A percentile compares a stretch with the other conserved stretches of the same genome.
These are phyloP conservation scores for Albatrellus ellisii DNA, from an alignment of 768 basidiomycete genomes.

Conservation along the genomic window DNA sequence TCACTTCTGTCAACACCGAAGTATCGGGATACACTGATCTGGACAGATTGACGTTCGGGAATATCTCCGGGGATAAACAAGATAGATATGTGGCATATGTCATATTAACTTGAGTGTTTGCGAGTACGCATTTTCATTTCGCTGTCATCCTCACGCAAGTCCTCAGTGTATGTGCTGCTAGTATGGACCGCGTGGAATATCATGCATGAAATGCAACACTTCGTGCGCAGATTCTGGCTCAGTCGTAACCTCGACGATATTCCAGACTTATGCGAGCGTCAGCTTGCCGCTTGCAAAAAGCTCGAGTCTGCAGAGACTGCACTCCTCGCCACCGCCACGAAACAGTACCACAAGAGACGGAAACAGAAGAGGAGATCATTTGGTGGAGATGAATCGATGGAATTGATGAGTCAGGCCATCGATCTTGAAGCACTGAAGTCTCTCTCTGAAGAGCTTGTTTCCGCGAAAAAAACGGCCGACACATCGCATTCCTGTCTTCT, in stretches of 20 bases:
- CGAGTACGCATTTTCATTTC: conserved; percentile 33
- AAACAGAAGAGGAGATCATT: conserved; percentile 30
- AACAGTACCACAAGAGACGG: conserved; percentile 36
- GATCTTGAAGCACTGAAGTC: conserved; percentile 19
- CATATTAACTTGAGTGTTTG: conserved; percentile 69
- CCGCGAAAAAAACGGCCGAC: too few species aligned
- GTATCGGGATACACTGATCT: conserved; percentile 34
- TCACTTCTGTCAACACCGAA: conserved; percentile 37
- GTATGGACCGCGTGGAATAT: conserved; percentile 84
- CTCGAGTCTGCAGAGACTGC: conserved; percentile 80
- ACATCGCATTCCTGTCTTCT: conserved; percentile 42
- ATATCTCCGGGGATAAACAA: too few species aligned
- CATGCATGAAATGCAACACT: conserved; percentile 66
- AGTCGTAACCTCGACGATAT: conserved; percentile 83
- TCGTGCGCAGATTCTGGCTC: conserved; percentile 84
- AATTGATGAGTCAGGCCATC: too few species aligned
- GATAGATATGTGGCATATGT: too few species aligned
- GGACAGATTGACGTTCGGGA: too few species aligned
- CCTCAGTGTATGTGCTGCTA: conserved; percentile 17
- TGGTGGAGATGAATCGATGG: too few species aligned
- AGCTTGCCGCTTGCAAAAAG: too few species aligned
- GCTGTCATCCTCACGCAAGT: neutral
- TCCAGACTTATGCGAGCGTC: conserved; percentile 69
- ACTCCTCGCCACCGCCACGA: too few species aligned
- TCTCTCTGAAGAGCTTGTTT: too few species aligned